Base-by-base conservation (phyloP, 2,329 filamentous ascomycete species). In the Nothomitra cinnamomea region DNA sequence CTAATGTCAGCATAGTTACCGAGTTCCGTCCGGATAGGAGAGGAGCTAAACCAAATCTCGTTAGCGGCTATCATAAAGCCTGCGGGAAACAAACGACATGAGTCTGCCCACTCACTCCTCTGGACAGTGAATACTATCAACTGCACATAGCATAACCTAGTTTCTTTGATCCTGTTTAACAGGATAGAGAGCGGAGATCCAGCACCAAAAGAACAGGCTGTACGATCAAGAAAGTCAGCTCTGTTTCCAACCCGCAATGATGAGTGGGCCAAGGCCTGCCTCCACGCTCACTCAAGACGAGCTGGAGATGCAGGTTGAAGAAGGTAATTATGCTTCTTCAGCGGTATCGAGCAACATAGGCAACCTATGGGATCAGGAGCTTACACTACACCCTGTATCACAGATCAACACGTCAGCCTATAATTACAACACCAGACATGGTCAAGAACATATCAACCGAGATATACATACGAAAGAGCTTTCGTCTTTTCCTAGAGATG, bases 301-400 rank as follows among this genome's bases (percentile, higher is more conserved):
- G 24, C 25, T 51, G 49, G 49, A 51, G 49, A 38, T 6, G 22
- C 49, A 38, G 7, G 8, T 28, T 51, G 25, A 19, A 28, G 49
- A 38, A 51, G 49, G 49, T 51, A 51, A 15, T 51, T 51, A 51
- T 51, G 49, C 49, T 51, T 51, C 49, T 38, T 24, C 17, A n/a
- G 28, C 15, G 12, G 15, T 5, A 5, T 51, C 49, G n/a, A 32
- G 13, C 17, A 13, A 51, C 15, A 32, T 32, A 38, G 45, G 25
- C 15, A 5, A 32, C 12, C 4, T 5, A 17, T 12, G 8, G 35
- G 49, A 38, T 51, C 49, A 21, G 49, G 49, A 28, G 35, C 49
- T 51, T 51, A 51, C 49, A 51, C 49, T 38, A 12, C 32, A 51
- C 36, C 49, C 49, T 41, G 49, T 13, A 38, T 51, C 49, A 19